phyloP scores from a whole-genome alignment of 2,329 filamentous ascomycete genomes.

The Lecanosticta acicola region DNA sequence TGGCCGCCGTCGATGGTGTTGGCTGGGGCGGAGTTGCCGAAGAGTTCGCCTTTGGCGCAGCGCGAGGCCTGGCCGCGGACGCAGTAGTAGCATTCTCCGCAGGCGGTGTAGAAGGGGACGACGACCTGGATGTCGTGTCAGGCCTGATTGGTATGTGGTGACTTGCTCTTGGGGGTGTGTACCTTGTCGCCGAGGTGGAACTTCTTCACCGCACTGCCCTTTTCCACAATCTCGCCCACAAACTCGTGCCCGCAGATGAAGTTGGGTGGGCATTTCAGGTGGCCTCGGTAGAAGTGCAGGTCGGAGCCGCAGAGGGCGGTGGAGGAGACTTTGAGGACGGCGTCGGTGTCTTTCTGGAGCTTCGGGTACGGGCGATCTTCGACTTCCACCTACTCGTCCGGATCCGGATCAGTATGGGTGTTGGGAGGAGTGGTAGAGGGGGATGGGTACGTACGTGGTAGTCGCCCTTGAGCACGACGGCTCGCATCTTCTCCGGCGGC shows the following conservation, averaged over 20 bases:
- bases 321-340: slow-evolving; percentile 76
- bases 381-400: slow-evolving; percentile 49
- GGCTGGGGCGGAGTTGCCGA: slow-evolving; percentile 45
- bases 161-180: too few relatives aligned
- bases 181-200: slow-evolving; percentile 63
- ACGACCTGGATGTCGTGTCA: too few relatives aligned
- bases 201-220: slow-evolving; percentile 61
- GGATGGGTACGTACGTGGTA: slow-evolving; percentile 45
- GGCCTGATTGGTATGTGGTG: too few relatives aligned
- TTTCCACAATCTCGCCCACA: slow-evolving; percentile 65
- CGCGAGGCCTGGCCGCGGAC: slow-evolving; percentile 68
- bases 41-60: slow-evolving; percentile 64
- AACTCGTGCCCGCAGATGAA: slow-evolving; percentile 77
- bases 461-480: slow-evolving; percentile 79
- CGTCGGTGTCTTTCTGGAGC: slow-evolving; percentile 64
- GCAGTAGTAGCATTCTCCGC: slow-evolving; percentile 80
- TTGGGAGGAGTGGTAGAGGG: not conserved
- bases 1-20: slow-evolving; percentile 31
- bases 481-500: slow-evolving; percentile 63
- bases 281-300: slow-evolving; percentile 78
- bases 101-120: slow-evolving; percentile 75
- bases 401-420: not conserved
- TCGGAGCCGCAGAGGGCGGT: slow-evolving; percentile 87
- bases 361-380: slow-evolving; percentile 75
- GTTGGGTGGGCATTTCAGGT: slow-evolving; percentile 61